Percentiles rank a stretch among this genome's conserved stretches.
These are phyloP conservation scores for Candida quercuum DNA, from an alignment of 805 yeast species.

Conservation along the genomic window DNA sequence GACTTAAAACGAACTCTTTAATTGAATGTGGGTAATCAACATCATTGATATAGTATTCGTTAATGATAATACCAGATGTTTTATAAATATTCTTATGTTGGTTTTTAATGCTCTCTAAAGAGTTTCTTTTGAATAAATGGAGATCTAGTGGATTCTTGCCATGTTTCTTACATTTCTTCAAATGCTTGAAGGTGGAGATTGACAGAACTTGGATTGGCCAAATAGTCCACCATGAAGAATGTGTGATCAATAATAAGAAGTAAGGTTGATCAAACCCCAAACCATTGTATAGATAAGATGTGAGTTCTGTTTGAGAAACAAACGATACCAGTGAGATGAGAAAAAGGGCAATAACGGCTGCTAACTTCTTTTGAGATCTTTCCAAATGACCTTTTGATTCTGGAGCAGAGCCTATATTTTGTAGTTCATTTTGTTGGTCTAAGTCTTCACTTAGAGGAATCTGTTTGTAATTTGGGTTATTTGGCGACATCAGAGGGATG, in stretches of 20 bases:
- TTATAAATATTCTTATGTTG: slow-evolving; percentile 38
- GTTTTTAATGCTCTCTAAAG: slow-evolving; percentile 33
- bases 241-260: slow-evolving; percentile 60
- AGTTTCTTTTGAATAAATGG: slow-evolving; percentile 16
- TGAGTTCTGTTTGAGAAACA: slow-evolving; percentile 76
- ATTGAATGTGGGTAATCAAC: slow-evolving; percentile 12
- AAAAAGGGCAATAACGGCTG: slow-evolving; percentile 43
- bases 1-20: slow-evolving; percentile 7
- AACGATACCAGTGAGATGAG: slow-evolving; percentile 50
- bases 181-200: slow-evolving; percentile 43
- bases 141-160: slow-evolving; percentile 9
- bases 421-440: not conserved
- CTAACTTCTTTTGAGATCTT: slow-evolving; percentile 26
- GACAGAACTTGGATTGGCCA: slow-evolving; percentile 63
- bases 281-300: slow-evolving; percentile 57
- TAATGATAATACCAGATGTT: slow-evolving; percentile 22
- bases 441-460: not conserved
- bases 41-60: slow-evolving; percentile 11
- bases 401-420: too few relatives aligned
- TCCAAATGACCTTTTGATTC: slow-evolving; percentile 8
- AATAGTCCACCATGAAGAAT: slow-evolving; percentile 68
- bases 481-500: not conserved
- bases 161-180: slow-evolving; percentile 20
- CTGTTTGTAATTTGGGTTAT: not conserved
- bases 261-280: slow-evolving; percentile 65